A percentile compares a stretch with the other conserved stretches of the same genome.
These are phyloP conservation scores for Saitozyma sp. DNA, from an alignment of 768 basidiomycete species.

Conservation along the genomic window DNA sequence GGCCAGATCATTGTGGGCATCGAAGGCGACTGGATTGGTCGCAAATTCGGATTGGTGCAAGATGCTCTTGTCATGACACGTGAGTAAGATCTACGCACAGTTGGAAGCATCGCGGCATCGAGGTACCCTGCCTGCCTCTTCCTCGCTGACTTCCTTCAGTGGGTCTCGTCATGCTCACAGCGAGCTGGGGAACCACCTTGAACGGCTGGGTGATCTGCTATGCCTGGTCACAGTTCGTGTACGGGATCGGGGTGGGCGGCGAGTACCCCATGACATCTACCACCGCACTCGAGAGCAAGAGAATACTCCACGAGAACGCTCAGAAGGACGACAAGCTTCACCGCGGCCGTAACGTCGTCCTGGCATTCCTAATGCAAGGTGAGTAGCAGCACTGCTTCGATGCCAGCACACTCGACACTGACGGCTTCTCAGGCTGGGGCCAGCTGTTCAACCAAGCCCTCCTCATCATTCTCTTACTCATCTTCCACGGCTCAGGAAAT, in stretches of 20 bases:
- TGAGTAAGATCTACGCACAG: constrained; percentile 9
- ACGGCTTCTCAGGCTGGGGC: constrained; percentile 47
- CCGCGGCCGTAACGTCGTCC: constrained; percentile 54
- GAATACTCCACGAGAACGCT: constrained; percentile 26
- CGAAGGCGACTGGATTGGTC: constrained; percentile 55
- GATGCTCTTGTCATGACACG: constrained; percentile 54
- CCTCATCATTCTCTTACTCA: constrained; percentile 53
- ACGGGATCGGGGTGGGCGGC: constrained; percentile 50
- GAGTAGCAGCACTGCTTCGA: constrained; percentile 2
- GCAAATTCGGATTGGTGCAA: constrained; percentile 53
- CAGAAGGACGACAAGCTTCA: constrained; percentile 54
- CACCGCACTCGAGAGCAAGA: constrained; percentile 50
- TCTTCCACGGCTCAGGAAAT: constrained; percentile 50
- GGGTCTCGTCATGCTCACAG: constrained; percentile 55
- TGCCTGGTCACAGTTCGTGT: constrained; percentile 53
- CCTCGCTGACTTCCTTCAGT: constrained; percentile 20
- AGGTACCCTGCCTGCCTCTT: no score
- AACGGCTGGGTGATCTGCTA: constrained; percentile 55
- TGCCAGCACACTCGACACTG: no score
- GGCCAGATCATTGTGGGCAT: constrained; percentile 53
- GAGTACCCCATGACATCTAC: constrained; percentile 56
- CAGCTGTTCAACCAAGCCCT: constrained; percentile 52
- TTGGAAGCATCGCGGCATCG: no score
- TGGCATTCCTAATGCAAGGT: constrained; percentile 56
- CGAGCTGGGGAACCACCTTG: constrained; percentile 53